These are phyloP conservation scores for Acacia pycnantha DNA, from an alignment of 331 rosid species.

Conservation along the genomic window DNA sequence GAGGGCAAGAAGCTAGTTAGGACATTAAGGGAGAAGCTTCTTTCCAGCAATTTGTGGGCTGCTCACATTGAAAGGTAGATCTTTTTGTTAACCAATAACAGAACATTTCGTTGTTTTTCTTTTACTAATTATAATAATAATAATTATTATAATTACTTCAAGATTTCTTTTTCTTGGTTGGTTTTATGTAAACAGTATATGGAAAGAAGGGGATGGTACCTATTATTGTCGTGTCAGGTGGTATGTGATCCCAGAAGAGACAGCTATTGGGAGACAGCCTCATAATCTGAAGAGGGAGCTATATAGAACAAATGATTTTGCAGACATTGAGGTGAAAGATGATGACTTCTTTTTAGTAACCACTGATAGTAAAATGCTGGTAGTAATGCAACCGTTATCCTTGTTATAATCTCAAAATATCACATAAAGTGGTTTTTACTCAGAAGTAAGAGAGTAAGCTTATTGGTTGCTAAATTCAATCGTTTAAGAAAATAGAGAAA, in stretches of 20 bases:
- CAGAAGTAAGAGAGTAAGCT: background rate
- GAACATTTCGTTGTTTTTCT: background rate
- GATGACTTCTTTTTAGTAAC: slow-evolving; percentile 20
- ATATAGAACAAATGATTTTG: slow-evolving; percentile 73
- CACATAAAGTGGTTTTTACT: background rate
- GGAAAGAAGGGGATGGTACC: slow-evolving; percentile 76
- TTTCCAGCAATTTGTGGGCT: slow-evolving; percentile 86
- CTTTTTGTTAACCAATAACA: background rate
- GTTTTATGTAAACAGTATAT: slow-evolving; percentile 52
- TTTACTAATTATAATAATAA: background rate
- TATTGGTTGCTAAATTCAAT: background rate
- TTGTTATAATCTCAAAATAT: background rate
- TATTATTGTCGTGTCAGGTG: slow-evolving; percentile 76
- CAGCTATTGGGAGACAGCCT: slow-evolving; percentile 81
- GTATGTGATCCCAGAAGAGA: slow-evolving; percentile 92
- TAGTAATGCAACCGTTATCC: background rate
- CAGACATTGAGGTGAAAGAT: slow-evolving; percentile 75
- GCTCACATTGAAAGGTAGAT: slow-evolving; percentile 67
- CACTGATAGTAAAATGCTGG: background rate
- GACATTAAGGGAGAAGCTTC: slow-evolving; percentile 86
- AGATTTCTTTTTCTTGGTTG: slow-evolving; percentile 10
- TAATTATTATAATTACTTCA: background rate
- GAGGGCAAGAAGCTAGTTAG: slow-evolving; percentile 64
- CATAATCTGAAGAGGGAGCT: slow-evolving; percentile 91
- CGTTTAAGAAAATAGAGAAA: background rate